Conservation (phyloP, 2,329 filamentous ascomycete genomes). For the Tympanopsis confertula region DNA sequence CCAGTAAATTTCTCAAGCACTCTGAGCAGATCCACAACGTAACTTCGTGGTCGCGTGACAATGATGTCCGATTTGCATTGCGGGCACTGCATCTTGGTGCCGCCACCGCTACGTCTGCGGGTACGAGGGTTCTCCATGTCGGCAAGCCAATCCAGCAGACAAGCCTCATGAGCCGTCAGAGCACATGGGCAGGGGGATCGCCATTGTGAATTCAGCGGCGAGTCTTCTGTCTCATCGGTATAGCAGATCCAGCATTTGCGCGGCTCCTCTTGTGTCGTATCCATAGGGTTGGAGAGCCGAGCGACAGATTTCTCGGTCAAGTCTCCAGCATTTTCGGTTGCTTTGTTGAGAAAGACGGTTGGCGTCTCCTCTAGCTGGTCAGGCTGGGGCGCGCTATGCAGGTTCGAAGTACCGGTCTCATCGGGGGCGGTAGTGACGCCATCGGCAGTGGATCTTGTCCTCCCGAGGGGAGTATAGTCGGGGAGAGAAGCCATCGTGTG, state of each 20-base stretch:
- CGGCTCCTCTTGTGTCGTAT: no score
- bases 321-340: no score
- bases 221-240: conserved; percentile 37
- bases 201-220: conserved; percentile 46
- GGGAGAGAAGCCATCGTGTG: no score
- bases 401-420: no score
- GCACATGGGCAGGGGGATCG: conserved; percentile 83
- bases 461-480: no score
- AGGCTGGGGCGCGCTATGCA: no score
- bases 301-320: no score
- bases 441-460: no score
- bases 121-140: conserved; percentile 60
- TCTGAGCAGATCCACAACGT: conserved; percentile 57
- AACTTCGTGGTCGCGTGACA: conserved; percentile 63
- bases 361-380: no score
- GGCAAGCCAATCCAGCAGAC: conserved; percentile 85
- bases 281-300: no score
- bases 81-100: conserved; percentile 60
- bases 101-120: conserved; percentile 30
- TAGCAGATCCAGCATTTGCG: conserved; percentile 54
- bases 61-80: conserved; percentile 78
- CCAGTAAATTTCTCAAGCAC: conserved; percentile 41
- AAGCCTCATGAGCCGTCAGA: conserved; percentile 79
- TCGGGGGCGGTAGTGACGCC: no score
- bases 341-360: no score